Evolutionary conservation across 2,329 filamentous ascomycete genomes (phyloP), one percentile per base, ranked within the genome.

Genomic region (Paecilomyces variotii): DNA sequence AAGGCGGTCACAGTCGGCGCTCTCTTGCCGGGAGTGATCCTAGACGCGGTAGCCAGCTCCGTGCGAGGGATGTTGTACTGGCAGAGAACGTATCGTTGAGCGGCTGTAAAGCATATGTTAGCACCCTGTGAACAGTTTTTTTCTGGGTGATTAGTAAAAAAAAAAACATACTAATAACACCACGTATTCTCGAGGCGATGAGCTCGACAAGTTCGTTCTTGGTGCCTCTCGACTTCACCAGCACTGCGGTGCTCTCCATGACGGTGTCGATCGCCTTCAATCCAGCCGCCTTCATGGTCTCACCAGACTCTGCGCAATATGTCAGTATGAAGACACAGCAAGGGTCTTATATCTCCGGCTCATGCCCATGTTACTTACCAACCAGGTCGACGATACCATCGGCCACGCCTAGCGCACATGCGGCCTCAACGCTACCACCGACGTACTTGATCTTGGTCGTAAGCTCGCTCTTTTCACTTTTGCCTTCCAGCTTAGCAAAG

Each of bases 381-480:
- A 99, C 94, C 59, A 99, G 86, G 78, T 99, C 94, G 53, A 99
- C 91, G 72, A 99, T 97, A 55, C 93, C 94, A 72, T 97, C 93
- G 51, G 94, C 94, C 28, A 97, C 92, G 56, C 94, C 94, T 57
- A 99, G 80, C 24, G 94, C 93, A 72, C 94, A 99, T 45, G 94
- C 93, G 56, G 94, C 93, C 78, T 99, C 94, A 34, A 99, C 94
- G 80, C 93, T 97, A 14, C 94, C 94, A 64, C 93, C 94, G 61
- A 97, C 84, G 75, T 94, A 95, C 69, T 96, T 90, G 68, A 99
- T 91, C 70, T 91, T 91, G 9, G 94, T 97, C 68, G 82, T 84
- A 65, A 95, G 74, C 73, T 88, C 87, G 73, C 70, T 59, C 68
- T 73, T 67, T 28, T 68, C 64, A 12, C 51, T 58, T 3, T 60